A percentile compares a stretch with the other conserved stretches of the same genome.
Conservation (phyloP, 2,329 filamentous ascomycete genomes). For the Fusarium robinianum region DNA sequence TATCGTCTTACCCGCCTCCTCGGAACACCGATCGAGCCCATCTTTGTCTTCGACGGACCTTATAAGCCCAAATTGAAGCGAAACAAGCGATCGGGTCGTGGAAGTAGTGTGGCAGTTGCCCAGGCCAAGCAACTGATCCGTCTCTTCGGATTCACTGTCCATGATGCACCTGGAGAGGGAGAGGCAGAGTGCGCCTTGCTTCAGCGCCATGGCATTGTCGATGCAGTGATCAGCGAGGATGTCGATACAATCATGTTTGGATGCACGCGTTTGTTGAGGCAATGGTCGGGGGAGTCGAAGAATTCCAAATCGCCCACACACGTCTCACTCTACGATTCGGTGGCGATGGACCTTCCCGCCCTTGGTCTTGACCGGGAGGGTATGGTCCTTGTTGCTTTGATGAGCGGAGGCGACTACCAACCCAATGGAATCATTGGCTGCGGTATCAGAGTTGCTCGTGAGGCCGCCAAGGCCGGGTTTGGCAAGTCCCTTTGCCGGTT, state of each 20-base stretch:
- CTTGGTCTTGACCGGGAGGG: constrained; percentile 78
- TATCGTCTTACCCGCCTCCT: constrained; percentile 83
- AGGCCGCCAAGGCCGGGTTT: constrained; percentile 87
- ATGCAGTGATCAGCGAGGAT: constrained; percentile 94
- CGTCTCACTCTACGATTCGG: constrained; percentile 76
- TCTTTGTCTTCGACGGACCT: constrained; percentile 90
- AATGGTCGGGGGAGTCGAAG: constrained; percentile 76
- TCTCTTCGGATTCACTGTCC: constrained; percentile 80
- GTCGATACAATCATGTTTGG: constrained; percentile 99
- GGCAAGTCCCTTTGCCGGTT: constrained; percentile 74
- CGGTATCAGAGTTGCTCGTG: constrained; percentile 84
- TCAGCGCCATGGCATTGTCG: constrained; percentile 80
- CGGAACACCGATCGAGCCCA: constrained; percentile 75
- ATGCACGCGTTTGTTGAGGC: constrained; percentile 75
- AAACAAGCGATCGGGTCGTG: constrained; percentile 72
- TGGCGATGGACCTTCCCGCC: constrained; percentile 52
- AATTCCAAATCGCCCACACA: constrained; percentile 77
- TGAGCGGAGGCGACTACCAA: constrained; percentile 94
- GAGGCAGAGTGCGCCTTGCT: constrained; percentile 93
- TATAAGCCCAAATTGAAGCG: constrained; percentile 87
- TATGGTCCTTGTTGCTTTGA: constrained; percentile 91
- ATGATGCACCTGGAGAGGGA: constrained; percentile 91
- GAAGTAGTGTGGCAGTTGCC: constrained; percentile 70
- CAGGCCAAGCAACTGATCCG: constrained; percentile 83
- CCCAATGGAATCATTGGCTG: constrained; percentile 87